phyloP scores from a whole-genome alignment of 495 filamentous ascomycete genomes.

The Aspergillus coremiiformis region DNA sequence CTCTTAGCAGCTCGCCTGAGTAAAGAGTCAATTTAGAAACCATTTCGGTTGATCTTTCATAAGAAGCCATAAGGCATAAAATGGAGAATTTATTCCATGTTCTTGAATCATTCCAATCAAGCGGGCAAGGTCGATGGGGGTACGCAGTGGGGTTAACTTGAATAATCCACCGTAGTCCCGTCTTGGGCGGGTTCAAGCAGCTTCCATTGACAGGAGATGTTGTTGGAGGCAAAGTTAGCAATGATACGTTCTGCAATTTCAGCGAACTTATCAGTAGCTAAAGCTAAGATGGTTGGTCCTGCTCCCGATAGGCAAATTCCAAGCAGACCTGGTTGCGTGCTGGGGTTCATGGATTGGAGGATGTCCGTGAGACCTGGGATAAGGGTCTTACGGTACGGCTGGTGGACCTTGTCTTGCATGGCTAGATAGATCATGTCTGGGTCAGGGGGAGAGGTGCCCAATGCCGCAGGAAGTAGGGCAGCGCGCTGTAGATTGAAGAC shows the following conservation, averaged over 20 bases:
- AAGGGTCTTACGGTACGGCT: constrained; percentile 81
- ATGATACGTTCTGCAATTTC: constrained; percentile 75
- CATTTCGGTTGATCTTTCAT: not conserved
- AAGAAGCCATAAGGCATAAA: not conserved
- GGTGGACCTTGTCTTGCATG: constrained; percentile 97
- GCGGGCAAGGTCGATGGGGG: too few relatives aligned
- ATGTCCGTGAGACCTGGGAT: constrained; percentile 91
- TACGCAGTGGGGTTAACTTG: too few relatives aligned
- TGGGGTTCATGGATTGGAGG: constrained; percentile 75
- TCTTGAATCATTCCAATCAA: not conserved
- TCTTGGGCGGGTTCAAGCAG: constrained; percentile 80
- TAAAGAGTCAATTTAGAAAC: not conserved
- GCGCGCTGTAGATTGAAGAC: constrained; percentile 92
- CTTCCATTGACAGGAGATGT: constrained; percentile 78
- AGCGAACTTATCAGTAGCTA: constrained; percentile 82
- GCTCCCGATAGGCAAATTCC: constrained; percentile 92
- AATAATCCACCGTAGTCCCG: constrained; percentile 56
- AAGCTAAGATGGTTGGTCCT: constrained; percentile 86
- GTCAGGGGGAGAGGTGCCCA: constrained; percentile 84
- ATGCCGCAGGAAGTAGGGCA: constrained; percentile 74
- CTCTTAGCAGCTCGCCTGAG: not conserved
- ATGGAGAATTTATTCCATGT: not conserved
- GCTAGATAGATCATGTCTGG: constrained; percentile 87
- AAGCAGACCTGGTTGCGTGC: constrained; percentile 75
- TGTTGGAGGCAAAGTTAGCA: constrained; percentile 52